Base-by-base conservation (phyloP, 2,329 filamentous ascomycete genomes). In the Xylariaceae sp. region DNA sequence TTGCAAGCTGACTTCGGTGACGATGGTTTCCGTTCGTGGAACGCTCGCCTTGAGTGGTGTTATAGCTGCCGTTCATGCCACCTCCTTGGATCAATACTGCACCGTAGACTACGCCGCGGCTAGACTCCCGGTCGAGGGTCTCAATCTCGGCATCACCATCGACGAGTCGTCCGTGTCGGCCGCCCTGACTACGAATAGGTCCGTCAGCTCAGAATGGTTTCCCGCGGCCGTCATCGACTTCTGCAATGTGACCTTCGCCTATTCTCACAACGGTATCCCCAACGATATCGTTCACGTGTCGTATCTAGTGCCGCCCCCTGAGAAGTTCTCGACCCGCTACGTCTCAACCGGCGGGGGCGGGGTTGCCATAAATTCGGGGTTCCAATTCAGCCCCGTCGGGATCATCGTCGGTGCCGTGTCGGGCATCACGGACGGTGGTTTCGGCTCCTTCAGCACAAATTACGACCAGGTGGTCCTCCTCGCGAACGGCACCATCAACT, bases 371-470 rank as follows among this genome's bases (percentile, higher is more conserved):
- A 75, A 74, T 53, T 63, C 63, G 3, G 67, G 67, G 3, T 58
- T 67, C 20, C 64, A 57, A 5, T 64, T 65, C 65, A 51, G 74
- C 54, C 52, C 69, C 66, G 14, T 68, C 68, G 54, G 70, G 50
- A 19, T 70, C 57, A 10, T 72, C 70, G 60, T 71, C 41, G 79
- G 79, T n/a, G 79, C 77, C 41, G 78, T 75, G 2, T 72, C 75
- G 6, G 79, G 79, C 21, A 67, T 73, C 21, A 82, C 80, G 0
- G 77, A 81, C 55, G 80, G 77, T 14, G 80, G 81, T 1, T 82
- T 81, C 60, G 79, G 79, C 23, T 69, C 70, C 20, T 81, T 81
- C 63, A 63, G 70, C 44, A 75, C 68, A 20, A 66, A 73, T 21
- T 75, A 69, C 26, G 73, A 77, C 52, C 64, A 54, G 2, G 73